These are phyloP conservation scores for Vigna reflexopilosa DNA, from an alignment of 306 rosid genomes.

Conservation along the genomic window DNA sequence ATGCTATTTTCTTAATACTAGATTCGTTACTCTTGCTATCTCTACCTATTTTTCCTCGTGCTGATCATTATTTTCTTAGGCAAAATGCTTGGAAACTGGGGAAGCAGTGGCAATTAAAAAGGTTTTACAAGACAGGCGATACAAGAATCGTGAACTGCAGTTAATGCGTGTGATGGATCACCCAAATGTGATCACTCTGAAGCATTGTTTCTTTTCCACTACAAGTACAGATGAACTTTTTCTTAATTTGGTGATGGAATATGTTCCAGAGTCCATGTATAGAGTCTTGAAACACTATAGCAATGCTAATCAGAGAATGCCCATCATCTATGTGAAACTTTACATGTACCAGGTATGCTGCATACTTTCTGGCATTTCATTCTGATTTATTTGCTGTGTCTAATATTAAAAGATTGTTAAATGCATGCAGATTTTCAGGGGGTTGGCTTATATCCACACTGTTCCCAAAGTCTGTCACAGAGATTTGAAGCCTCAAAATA, in stretches of 20 bases:
- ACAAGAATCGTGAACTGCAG: conserved; percentile 92
- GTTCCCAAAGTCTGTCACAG: conserved; percentile 96
- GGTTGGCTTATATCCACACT: conserved; percentile 86
- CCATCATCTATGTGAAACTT: conserved; percentile 86
- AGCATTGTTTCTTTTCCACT: conserved; percentile 97
- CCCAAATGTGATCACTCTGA: conserved; percentile 86
- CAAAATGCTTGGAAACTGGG: conserved; percentile 95
- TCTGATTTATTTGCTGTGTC: conserved; percentile 25
- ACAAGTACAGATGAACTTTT: conserved; percentile 89
- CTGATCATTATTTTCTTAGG: conserved; percentile 53
- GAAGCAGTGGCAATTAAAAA: conserved; percentile 95
- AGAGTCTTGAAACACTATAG: conserved; percentile 85
- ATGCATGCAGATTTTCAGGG: conserved; percentile 82
- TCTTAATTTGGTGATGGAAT: conserved; percentile 97
- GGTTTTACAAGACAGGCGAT: conserved; percentile 90
- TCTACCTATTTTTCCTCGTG: conserved; percentile 5
- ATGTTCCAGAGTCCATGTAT: conserved; percentile 91
- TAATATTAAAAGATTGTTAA: conserved; percentile 23
- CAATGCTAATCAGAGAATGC: conserved; percentile 85
- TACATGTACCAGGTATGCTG: conserved; percentile 85
- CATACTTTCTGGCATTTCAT: conserved; percentile 8
- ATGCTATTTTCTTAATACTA: background rate
- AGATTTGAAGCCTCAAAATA: conserved; percentile 95
- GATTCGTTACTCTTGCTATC: conserved; percentile 17
- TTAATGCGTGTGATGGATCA: conserved; percentile 98